These are phyloP conservation scores for Phytophthora fragariaefolia DNA, from an alignment of 352 stramenopile species.

Conservation along the genomic window DNA sequence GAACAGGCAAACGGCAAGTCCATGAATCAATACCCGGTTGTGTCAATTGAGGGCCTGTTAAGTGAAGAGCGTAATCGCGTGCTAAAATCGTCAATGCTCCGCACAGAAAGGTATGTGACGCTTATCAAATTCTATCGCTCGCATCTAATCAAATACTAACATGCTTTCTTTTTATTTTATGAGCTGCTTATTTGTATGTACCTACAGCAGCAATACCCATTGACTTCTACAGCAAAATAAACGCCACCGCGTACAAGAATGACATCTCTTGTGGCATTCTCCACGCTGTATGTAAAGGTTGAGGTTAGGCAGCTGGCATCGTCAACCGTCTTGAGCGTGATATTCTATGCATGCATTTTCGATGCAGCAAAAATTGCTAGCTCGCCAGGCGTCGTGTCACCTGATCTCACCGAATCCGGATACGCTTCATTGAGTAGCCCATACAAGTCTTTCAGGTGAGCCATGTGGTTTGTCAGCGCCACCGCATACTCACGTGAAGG, in stretches of 20 bases:
- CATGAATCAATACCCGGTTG: no score
- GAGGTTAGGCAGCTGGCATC: conserved; percentile 2
- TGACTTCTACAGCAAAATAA: conserved; percentile 6
- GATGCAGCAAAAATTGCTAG: no score
- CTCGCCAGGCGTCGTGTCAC: no score
- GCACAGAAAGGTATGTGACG: conserved; percentile 15
- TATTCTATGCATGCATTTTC: conserved; percentile 13
- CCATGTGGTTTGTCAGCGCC: conserved; percentile 6
- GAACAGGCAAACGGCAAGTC: no score
- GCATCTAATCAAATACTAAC: conserved; percentile 1
- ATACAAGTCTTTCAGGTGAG: background rate
- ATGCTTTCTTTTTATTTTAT: background rate
- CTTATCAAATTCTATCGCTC: conserved; percentile 4
- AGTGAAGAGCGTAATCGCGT: no score
- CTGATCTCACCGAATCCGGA: no score
- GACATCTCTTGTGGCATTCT: conserved; percentile 8
- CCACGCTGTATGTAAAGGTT: background rate
- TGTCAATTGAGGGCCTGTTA: no score
- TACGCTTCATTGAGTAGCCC: conserved; percentile 6
- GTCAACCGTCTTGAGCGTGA: conserved; percentile 3
- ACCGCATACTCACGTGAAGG: background rate
- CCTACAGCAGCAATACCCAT: conserved; percentile 2
- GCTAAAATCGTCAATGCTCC: conserved; percentile 6
- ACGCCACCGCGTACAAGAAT: conserved; percentile 2
- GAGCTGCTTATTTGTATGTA: no score